Evolutionary conservation across 2,329 filamentous ascomycete genomes (phyloP).

Genomic region (Zymoseptoria passerinii): DNA sequence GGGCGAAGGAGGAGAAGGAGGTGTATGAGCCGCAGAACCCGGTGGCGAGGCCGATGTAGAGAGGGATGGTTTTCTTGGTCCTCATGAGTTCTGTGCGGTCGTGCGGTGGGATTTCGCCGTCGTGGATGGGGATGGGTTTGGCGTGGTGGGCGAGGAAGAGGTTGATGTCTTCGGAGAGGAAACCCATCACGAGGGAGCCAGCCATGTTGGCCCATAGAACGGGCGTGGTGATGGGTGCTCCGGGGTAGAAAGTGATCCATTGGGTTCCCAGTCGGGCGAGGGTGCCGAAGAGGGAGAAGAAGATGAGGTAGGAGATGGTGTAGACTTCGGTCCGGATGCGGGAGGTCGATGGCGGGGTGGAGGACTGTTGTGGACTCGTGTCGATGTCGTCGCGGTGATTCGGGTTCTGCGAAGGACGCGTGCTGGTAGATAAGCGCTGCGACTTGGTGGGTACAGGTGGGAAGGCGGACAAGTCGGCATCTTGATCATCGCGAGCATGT

Average conservation of each 20-base stretch:
- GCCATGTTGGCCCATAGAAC: constrained; percentile 83
- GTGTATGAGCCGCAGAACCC: constrained; percentile 88
- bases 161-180: constrained; percentile 68
- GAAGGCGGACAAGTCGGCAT: constrained; percentile 9
- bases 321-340: constrained; percentile 38
- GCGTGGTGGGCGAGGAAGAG: constrained; percentile 47
- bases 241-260: constrained; percentile 70
- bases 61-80: constrained; percentile 74
- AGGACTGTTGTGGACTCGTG: not conserved
- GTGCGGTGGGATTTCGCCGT: constrained; percentile 17
- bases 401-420: constrained; percentile 4
- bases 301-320: constrained; percentile 70
- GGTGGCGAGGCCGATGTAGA: constrained; percentile 79
- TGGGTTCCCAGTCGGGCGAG: constrained; percentile 74
- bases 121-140: constrained; percentile 29
- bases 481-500: constrained; percentile 4
- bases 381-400: not conserved
- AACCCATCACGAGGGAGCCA: constrained; percentile 77
- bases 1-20: constrained; percentile 77
- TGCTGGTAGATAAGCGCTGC: constrained; percentile 11
- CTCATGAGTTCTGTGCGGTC: constrained; percentile 33
- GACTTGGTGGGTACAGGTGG: constrained; percentile 12
- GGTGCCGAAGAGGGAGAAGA: constrained; percentile 80
- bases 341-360: not conserved
- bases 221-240: constrained; percentile 63